Evolutionary conservation across 306 rosid species (phyloP), one percentile per base, ranked within the genome.

Genomic region (cucumber (Cucumis sativus)): DNA sequence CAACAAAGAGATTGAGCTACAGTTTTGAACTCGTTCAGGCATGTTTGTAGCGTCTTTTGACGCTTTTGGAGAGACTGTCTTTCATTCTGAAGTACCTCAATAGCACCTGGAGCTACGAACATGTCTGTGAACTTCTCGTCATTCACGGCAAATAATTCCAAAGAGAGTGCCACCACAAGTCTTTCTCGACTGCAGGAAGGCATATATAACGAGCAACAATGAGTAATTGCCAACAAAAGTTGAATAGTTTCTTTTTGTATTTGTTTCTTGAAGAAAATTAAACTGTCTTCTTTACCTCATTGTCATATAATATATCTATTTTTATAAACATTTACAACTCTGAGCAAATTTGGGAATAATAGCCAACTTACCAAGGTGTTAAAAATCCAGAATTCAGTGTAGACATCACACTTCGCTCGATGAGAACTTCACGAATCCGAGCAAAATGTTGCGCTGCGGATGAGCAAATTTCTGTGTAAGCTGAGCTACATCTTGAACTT

Each of bases 101-200:
- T 84, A 51, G 98, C 96, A 9, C 95, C 93, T 2, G 98, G 98
- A 25, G 96, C 97, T 20, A 95, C 90, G 86, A 95, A 95, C 99
- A 92, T 92, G 83, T 90, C 97, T 96, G 88, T 89, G 87, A 92
- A 95, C 75, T 87, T 95, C 69, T 92, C 97, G 77, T 95, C 98
- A 39, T 89, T 92, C 79, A 90, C 96, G 9, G 97, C 98, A 83
- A 95, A 95, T 84, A 95, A 84, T 81, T 95, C 96, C 75, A 95
- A 83, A 21, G 91, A 93, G 6, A 94, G 89, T 81, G 97, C 93
- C 88, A 90, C 87, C 33, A 90, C 83, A 82, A 95, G 93, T 64
- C 85, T 82, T 66, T 92, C 93, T 15, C 97, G 93, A 83, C 97
- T 95, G 89, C 89, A 85, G 23, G 80, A 12, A 45, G 40, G 39